phyloP scores from a whole-genome alignment of 495 filamentous ascomycete genomes.

The Hypoxylon lenormandii region DNA sequence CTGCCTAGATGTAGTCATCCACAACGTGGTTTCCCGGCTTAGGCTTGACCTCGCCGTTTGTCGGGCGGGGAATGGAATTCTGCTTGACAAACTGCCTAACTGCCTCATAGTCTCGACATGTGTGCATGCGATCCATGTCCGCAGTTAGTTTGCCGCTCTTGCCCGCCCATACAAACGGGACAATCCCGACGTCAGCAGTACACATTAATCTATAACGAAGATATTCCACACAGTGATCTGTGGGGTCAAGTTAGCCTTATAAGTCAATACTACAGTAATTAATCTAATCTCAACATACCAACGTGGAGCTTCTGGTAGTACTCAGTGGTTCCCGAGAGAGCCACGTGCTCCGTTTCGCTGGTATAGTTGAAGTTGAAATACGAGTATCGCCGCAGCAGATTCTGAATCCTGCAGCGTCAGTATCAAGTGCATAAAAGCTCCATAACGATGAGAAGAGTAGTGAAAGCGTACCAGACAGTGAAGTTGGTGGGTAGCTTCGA shows the following conservation, averaged over 20 bases:
- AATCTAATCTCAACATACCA: conserved; percentile 9
- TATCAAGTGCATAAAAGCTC: background rate
- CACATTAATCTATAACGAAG: conserved; percentile 30
- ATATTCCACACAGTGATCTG: conserved; percentile 35
- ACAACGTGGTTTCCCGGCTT: conserved; percentile 31
- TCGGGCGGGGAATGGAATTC: conserved; percentile 16
- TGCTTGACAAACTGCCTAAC: conserved; percentile 15
- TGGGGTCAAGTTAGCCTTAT: background rate
- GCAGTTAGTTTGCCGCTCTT: conserved; percentile 14
- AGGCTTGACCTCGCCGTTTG: conserved; percentile 25
- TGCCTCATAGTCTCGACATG: conserved; percentile 30
- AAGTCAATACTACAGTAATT: background rate
- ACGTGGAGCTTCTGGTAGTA: conserved; percentile 33
- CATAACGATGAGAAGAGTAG: too few relatives aligned
- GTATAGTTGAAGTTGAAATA: conserved; percentile 40
- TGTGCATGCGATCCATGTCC: conserved; percentile 31
- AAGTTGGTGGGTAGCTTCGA: conserved; percentile 36
- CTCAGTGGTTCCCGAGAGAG: conserved; percentile 15
- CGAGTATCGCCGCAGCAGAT: conserved; percentile 29
- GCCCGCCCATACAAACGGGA: conserved; percentile 32
- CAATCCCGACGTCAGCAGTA: conserved; percentile 31
- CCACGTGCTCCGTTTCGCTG: conserved; percentile 18
- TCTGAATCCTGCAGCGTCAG: conserved; percentile 5
- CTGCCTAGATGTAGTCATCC: conserved; percentile 31
- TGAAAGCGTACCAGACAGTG: conserved; percentile 27